Base-by-base conservation (phyloP, 345 rosid genomes). In the Camelina laxa region DNA sequence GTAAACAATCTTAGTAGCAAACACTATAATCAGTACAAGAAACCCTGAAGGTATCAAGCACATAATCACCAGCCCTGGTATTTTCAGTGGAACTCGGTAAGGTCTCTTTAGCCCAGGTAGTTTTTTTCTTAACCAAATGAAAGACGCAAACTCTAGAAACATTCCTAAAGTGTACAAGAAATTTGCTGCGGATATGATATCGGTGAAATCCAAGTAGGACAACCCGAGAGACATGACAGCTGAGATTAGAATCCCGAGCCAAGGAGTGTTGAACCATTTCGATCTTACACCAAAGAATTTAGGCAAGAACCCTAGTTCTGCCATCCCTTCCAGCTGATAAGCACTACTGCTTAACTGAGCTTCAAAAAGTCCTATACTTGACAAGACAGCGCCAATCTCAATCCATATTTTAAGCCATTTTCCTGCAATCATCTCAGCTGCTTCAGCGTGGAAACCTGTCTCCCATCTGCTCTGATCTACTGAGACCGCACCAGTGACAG, bases 261-360 rank as follows among this genome's bases (percentile, higher is more conserved):
- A 91, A 13, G 97, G 97, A 36, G 96, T 91, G 72, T 80, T 74
- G 76, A 89, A 91, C 88, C 86, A 76, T 70, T 81, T 84, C 2
- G 92, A 89, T 47, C 96, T 33, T 7, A 30, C 9, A 0, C 83
- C 87, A 10, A 91, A 86, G 61, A 80, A 77, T 27, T 60, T 55
- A 1, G 97, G 97, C 49, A 94, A 17, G 33, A 84, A 48, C 3
- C 93, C 96, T 58, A 91, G 36, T 65, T 87, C 79, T 5, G 95
- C 91, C 98, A 94, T 89, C 0, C 97, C 97, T 8, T 85, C 80
- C 4, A 94, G 78, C 78, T 89, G 97, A 72, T 83, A 91, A 10
- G 87, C 88, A 57, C 89, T 71, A 47, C 97, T 87, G 20, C 97
- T 91, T 76, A 94, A 31, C 61, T 91, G 93, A 30, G 97, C 98